Conservation (phyloP, 2,329 filamentous ascomycete genomes). For the Aphanoascus verrucosus region DNA sequence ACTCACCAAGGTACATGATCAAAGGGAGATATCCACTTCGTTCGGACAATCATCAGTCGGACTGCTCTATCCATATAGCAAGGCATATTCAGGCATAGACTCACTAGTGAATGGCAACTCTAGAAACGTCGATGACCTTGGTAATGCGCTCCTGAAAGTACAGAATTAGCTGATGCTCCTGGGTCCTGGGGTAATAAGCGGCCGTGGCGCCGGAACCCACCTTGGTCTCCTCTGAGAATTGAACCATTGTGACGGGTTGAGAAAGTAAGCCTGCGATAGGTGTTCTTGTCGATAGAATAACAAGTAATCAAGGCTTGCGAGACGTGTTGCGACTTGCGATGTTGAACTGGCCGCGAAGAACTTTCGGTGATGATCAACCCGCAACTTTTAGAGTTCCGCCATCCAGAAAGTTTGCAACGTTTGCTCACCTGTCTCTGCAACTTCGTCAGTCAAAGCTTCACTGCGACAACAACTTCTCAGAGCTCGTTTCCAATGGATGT, state of each 20-base stretch:
- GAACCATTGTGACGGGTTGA: slow-evolving; percentile 36
- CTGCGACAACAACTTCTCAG: not conserved
- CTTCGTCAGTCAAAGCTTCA: not conserved
- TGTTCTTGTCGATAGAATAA: not conserved
- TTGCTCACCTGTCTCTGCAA: slow-evolving; percentile 2
- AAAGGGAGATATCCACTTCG: slow-evolving; percentile 84
- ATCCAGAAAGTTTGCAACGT: slow-evolving; percentile 11
- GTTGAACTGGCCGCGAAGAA: not conserved
- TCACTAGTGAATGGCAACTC: slow-evolving; percentile 92
- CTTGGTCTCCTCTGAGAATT: slow-evolving; percentile 94
- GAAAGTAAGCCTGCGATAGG: not conserved
- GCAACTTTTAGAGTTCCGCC: slow-evolving; percentile 11
- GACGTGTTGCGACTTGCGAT: not conserved
- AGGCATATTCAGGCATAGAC: slow-evolving; percentile 24
- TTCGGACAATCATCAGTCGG: slow-evolving; percentile 6
- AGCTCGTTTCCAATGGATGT: too few relatives aligned
- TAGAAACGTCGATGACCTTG: slow-evolving; percentile 88
- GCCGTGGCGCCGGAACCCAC: slow-evolving; percentile 38
- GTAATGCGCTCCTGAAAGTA: slow-evolving; percentile 77
- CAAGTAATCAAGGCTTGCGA: not conserved
- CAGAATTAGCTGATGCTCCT: not conserved
- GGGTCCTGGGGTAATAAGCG: not conserved
- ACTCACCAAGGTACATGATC: slow-evolving; percentile 86
- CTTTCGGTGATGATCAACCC: not conserved
- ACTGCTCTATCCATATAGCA: not conserved